Evolutionary conservation across 2,329 filamentous ascomycete species (phyloP).

Genomic region (Hortaea werneckii): DNA sequence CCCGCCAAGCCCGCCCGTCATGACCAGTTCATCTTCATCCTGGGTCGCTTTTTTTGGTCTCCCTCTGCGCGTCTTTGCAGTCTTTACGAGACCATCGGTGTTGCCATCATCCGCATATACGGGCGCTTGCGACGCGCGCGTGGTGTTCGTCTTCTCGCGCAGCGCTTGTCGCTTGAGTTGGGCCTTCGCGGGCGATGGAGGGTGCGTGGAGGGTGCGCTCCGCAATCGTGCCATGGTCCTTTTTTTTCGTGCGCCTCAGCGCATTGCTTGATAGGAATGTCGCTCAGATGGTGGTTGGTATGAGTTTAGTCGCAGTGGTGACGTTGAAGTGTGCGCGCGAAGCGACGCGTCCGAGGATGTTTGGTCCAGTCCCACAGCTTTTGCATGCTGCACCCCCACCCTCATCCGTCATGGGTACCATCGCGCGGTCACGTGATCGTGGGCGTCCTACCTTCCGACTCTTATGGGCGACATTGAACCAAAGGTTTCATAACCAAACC

Average conservation of each 20-base stretch:
- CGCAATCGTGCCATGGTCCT: slow-evolving; percentile 20
- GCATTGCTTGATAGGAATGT: slow-evolving; percentile 1
- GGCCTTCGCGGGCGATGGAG: slow-evolving; percentile 5
- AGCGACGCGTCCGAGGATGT: not conserved
- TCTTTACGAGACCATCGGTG: slow-evolving; percentile 18
- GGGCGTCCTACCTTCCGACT: not conserved
- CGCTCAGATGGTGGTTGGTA: not conserved
- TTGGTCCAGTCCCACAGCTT: slow-evolving; percentile 1
- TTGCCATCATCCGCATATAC: slow-evolving; percentile 16
- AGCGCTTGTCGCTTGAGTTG: slow-evolving; percentile 14
- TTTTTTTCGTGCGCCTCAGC: not conserved
- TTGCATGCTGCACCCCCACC: not conserved
- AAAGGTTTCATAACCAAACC: too few relatives aligned
- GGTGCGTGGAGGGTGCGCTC: slow-evolving; percentile 12
- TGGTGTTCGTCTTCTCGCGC: slow-evolving; percentile 22
- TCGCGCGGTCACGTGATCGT: not conserved
- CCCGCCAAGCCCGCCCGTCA: slow-evolving; percentile 19
- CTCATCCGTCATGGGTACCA: not conserved
- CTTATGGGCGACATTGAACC: too few relatives aligned
- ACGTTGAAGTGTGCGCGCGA: not conserved
- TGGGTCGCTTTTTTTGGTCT: slow-evolving; percentile 11
- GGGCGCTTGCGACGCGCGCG: slow-evolving; percentile 8
- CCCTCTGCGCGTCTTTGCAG: slow-evolving; percentile 14
- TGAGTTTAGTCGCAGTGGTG: not conserved
- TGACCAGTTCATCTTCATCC: slow-evolving; percentile 17